Conservation (phyloP, 1,139 yeast genomes). For the Taphrina deformans region DNA sequence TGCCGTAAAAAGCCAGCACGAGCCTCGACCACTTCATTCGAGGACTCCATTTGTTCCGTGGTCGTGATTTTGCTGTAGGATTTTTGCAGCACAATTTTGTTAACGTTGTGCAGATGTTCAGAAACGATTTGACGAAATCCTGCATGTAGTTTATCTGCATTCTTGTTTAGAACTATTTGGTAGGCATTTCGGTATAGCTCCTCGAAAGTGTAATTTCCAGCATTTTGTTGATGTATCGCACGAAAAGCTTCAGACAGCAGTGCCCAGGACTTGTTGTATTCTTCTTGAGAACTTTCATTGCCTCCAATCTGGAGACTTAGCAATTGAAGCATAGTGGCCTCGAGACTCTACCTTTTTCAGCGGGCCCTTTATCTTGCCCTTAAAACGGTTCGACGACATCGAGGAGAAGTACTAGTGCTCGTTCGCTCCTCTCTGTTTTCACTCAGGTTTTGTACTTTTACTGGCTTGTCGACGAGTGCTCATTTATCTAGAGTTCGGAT, state of each 20-base stretch:
- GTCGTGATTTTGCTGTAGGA: conserved; percentile 31
- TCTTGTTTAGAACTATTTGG: conserved; percentile 70
- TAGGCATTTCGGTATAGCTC: conserved; percentile 81
- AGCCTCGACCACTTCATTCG: conserved; percentile 17
- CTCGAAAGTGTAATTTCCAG: conserved; percentile 77
- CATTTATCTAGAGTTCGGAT: too few species aligned
- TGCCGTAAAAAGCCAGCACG: conserved; percentile 49
- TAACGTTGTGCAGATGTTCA: conserved; percentile 52
- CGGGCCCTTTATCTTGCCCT: conserved; percentile 75
- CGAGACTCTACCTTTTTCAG: conserved; percentile 46
- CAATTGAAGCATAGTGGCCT: neutral
- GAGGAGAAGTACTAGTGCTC: neutral
- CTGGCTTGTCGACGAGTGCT: neutral
- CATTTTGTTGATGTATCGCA: conserved; percentile 73
- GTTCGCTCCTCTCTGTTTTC: neutral
- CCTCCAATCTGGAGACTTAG: conserved; percentile 33
- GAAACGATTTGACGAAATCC: conserved; percentile 58
- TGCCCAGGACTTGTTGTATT: conserved; percentile 70
- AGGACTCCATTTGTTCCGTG: conserved; percentile 22
- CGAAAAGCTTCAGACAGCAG: conserved; percentile 69
- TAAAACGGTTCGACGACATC: conserved; percentile 28
- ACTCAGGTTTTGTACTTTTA: neutral
- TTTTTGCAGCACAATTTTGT: conserved; percentile 35
- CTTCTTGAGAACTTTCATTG: conserved; percentile 46
- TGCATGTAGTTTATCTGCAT: conserved; percentile 68